A percentile compares a stretch with the other conserved stretches of the same genome.
phyloP scores from a whole-genome alignment of 1,139 yeast species.

The Suhomyces wounanorum region DNA sequence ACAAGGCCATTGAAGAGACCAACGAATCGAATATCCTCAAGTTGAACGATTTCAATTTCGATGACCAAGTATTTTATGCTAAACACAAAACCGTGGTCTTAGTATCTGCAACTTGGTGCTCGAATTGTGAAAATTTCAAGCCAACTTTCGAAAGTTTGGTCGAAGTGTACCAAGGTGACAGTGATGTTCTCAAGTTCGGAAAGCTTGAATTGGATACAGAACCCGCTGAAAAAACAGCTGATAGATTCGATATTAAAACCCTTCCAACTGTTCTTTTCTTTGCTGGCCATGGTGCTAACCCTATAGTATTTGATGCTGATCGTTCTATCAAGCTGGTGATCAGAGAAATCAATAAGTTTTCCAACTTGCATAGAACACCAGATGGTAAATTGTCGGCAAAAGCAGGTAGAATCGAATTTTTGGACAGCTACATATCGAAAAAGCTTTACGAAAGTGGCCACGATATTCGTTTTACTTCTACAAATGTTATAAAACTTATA shows the following conservation, averaged over 20 bases:
- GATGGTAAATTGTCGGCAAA: constrained; percentile 49
- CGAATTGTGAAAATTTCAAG: constrained; percentile 29
- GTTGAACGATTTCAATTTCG: constrained; percentile 38
- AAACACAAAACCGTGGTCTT: constrained; percentile 30
- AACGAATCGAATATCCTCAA: constrained; percentile 24
- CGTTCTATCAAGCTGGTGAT: constrained; percentile 48
- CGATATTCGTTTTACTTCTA: constrained; percentile 9
- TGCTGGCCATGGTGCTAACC: constrained; percentile 35
- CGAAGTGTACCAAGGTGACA: constrained; percentile 31
- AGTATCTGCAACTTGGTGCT: constrained; percentile 44
- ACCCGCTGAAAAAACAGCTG: constrained; percentile 42
- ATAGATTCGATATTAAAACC: constrained; percentile 43
- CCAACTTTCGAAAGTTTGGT: constrained; percentile 39
- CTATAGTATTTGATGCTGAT: constrained; percentile 42
- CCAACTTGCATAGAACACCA: constrained; percentile 53
- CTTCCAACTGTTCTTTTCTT: constrained; percentile 60
- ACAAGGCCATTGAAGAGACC: constrained; percentile 3
- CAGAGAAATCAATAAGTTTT: constrained; percentile 49
- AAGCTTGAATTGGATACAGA: constrained; percentile 50
- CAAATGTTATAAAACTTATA: constrained; percentile 18
- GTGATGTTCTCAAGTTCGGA: constrained; percentile 42
- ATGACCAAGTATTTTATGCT: constrained; percentile 30
- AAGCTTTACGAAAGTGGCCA: constrained; percentile 19
- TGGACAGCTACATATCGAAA: constrained; percentile 39
- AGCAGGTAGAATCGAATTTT: constrained; percentile 57